These are phyloP conservation scores for Nidularia pulvinata DNA, from an alignment of 768 basidiomycete genomes.

Conservation along the genomic window DNA sequence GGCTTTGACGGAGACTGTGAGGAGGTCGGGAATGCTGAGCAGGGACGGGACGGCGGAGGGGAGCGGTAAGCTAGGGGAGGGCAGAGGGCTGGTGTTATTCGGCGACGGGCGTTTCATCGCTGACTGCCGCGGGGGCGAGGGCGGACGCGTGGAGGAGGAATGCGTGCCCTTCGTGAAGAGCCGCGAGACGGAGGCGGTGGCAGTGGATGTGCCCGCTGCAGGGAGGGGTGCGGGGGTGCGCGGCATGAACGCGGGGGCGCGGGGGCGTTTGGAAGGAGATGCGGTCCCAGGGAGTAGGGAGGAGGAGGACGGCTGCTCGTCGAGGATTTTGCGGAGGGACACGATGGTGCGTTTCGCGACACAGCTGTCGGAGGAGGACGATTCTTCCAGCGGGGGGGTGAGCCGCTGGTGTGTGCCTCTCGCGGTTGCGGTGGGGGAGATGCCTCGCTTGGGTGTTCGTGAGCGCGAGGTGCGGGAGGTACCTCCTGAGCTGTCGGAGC, in stretches of 20 bases:
- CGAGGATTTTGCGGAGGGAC: slow-evolving; percentile 71
- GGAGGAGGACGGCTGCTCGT: slow-evolving; percentile 40
- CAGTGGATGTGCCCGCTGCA: slow-evolving; percentile 62
- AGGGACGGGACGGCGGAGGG: slow-evolving; percentile 9
- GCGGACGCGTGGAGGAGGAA: slow-evolving; percentile 62
- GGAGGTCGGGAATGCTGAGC: slow-evolving; percentile 21
- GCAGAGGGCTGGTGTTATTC: neutral
- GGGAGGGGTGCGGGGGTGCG: slow-evolving; percentile 54
- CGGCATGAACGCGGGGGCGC: slow-evolving; percentile 35
- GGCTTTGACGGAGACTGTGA: slow-evolving; percentile 12
- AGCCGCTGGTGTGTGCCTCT: too few relatives aligned
- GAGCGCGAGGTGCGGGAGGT: slow-evolving; percentile 18
- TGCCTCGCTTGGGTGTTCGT: slow-evolving; percentile 21
- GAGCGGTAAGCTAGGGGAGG: neutral
- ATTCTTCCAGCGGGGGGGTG: slow-evolving; percentile 64
- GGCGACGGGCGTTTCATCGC: slow-evolving; percentile 38
- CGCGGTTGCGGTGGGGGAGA: slow-evolving; percentile 15
- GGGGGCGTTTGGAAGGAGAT: neutral
- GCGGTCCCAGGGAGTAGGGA: neutral
- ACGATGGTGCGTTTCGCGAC: slow-evolving; percentile 64
- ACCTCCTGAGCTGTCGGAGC: neutral
- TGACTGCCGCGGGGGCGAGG: slow-evolving; percentile 53
- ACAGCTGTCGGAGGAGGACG: slow-evolving; percentile 51
- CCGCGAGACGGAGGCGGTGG: slow-evolving; percentile 79
- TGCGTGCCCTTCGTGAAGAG: slow-evolving; percentile 63